Base-by-base conservation (phyloP, 345 rosid genomes). In the Anacardium occidentale region DNA sequence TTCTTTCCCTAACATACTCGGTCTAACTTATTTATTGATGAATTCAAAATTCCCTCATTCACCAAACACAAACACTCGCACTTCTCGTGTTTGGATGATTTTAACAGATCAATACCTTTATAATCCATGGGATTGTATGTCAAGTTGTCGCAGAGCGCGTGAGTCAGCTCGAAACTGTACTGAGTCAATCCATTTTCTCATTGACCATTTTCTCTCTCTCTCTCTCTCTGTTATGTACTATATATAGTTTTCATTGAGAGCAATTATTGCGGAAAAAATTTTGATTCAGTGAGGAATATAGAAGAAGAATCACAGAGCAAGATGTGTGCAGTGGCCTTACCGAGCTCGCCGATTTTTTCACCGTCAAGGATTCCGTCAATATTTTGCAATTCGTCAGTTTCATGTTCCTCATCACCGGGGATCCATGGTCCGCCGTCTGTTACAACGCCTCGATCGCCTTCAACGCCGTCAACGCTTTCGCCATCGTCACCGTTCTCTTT, bases 281-380 rank as follows among this genome's bases (percentile, higher is more conserved):
- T 24, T 6, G 3, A 22, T 13, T 11, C 3, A 2, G 0, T 4
- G 10, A n/a, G 3, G 24, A n/a, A 22, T 45, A 26, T 9, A 26
- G 10, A 12, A 47, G 55, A 26, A 29, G 44, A 29, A 47, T n/a
- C 1, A 69, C 51, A 14, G 53, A 26, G 11, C 42, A 82, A 79
- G 83, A 62, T 79, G 32, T 72, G 77, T 7, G 77, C 75, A 0
- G 75, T 78, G 1, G 81, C 74, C 6, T 73, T 78, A 9, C 57
- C 78, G 17, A 81, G 64, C 52, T 80, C 86, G 20, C 84, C 88
- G 37, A 76, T 75, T 13, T 83, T 78, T 78, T 75, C 82, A 12
- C 83, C 86, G 22, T 72, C 83, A 24, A 78, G 74, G 1, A 53
- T 69, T 17, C 24, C 78, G 45, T 58, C 81, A 1, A 47, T 67